Percentiles rank a stretch among this genome's conserved stretches.
Conservation (phyloP, 441 rosid genomes). For the Viola pubescens region DNA sequence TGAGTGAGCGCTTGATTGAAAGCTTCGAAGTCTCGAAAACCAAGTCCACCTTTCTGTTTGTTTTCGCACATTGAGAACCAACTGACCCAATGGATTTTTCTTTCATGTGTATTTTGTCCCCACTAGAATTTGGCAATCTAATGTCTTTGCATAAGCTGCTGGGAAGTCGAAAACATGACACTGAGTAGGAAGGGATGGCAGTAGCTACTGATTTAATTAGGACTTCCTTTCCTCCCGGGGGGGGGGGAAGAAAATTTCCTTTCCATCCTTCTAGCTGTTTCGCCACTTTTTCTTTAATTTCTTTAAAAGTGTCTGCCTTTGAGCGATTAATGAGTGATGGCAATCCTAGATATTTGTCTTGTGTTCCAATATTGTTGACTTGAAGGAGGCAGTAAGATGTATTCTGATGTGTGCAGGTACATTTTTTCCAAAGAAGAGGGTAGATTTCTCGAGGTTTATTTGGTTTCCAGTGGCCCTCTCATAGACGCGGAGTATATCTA, state of each 20-base stretch:
- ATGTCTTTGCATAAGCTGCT: neutral
- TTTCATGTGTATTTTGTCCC: neutral
- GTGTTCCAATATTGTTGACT: neutral
- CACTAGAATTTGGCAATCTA: neutral
- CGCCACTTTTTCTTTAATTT: neutral
- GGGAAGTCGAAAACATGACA: neutral
- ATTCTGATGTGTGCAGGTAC: neutral
- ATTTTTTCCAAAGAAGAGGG: neutral
- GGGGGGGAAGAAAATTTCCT: neutral
- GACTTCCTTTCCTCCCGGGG: neutral
- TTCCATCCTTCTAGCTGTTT: neutral
- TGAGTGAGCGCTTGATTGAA: neutral
- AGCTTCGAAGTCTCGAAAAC: neutral
- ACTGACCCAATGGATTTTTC: neutral
- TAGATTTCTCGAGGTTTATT: neutral
- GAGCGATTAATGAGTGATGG: neutral
- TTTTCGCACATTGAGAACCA: neutral
- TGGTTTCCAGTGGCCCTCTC: neutral
- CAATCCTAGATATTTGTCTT: neutral
- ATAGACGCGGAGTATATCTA: neutral
- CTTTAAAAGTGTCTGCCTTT: neutral
- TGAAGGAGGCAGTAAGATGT: neutral
- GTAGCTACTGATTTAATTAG: neutral
- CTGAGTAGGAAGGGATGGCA: neutral
- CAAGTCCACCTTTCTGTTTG: neutral